Evolutionary conservation across 805 yeast genomes (phyloP).

Genomic region (Schwanniomyces occidentalis): DNA sequence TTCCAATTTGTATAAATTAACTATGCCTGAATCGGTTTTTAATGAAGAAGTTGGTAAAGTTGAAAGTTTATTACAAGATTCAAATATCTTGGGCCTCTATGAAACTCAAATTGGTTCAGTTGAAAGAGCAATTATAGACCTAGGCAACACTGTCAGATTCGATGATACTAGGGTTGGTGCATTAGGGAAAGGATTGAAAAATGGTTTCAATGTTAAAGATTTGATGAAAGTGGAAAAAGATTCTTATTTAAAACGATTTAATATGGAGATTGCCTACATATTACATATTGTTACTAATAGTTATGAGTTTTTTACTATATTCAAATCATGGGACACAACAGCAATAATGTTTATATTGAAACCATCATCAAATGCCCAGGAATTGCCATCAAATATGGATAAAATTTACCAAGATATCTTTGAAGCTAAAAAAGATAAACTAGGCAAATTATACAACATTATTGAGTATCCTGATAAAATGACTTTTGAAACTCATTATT

Average conservation of each 20-base stretch:
- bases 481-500: constrained; percentile 56
- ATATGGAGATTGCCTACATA: constrained; percentile 60
- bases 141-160: constrained; percentile 74
- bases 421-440: constrained; percentile 45
- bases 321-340: constrained; percentile 59
- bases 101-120: constrained; percentile 68
- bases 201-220: constrained; percentile 74
- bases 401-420: constrained; percentile 57
- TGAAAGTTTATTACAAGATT: constrained; percentile 63
- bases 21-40: constrained; percentile 67
- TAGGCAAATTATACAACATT: constrained; percentile 43
- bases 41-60: constrained; percentile 55
- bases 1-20: constrained; percentile 55
- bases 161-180: constrained; percentile 76
- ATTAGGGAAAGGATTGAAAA: constrained; percentile 79
- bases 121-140: constrained; percentile 74
- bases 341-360: constrained; percentile 60
- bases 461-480: constrained; percentile 55
- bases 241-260: constrained; percentile 55
- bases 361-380: constrained; percentile 69
- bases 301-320: constrained; percentile 70
- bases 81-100: constrained; percentile 65
- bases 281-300: constrained; percentile 71
- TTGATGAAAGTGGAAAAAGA: constrained; percentile 48
- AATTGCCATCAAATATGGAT: constrained; percentile 54